These are phyloP conservation scores for Hyaloscypha hepaticicola DNA, from an alignment of 495 filamentous ascomycete genomes.

Conservation along the genomic window DNA sequence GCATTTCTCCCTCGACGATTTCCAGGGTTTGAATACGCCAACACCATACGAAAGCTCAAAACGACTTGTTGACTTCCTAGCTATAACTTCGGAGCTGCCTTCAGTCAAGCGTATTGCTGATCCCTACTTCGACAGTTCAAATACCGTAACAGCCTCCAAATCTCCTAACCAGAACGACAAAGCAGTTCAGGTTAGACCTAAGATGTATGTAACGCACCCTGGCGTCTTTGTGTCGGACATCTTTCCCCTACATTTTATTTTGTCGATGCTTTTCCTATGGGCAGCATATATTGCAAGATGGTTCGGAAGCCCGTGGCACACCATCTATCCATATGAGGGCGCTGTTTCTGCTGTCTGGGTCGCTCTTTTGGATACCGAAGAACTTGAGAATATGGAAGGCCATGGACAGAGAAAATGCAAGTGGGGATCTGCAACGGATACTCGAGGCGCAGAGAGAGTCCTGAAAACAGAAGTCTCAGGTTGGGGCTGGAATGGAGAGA, in stretches of 20 bases:
- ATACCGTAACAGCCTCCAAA: slow-evolving; percentile 26
- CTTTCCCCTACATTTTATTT: slow-evolving; percentile 63
- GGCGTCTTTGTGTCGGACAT: slow-evolving; percentile 83
- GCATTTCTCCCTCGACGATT: slow-evolving; percentile 61
- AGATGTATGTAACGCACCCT: slow-evolving; percentile 73
- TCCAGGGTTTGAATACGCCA: slow-evolving; percentile 65
- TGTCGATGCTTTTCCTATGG: slow-evolving; percentile 61
- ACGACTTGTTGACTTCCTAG: slow-evolving; percentile 78
- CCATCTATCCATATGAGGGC: slow-evolving; percentile 69
- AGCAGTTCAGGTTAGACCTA: slow-evolving; percentile 24
- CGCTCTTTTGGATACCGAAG: slow-evolving; percentile 64
- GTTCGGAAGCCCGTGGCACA: slow-evolving; percentile 87
- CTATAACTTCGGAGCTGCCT: slow-evolving; percentile 69
- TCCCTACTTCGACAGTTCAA: slow-evolving; percentile 35
- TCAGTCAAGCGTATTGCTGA: slow-evolving; percentile 56
- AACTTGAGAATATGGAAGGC: slow-evolving; percentile 61
- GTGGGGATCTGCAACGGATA: slow-evolving; percentile 75
- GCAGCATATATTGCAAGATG: slow-evolving; percentile 72
- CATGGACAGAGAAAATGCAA: slow-evolving; percentile 54
- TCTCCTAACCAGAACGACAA: slow-evolving; percentile 22
- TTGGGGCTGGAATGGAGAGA: slow-evolving; percentile 76
- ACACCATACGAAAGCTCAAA: slow-evolving; percentile 82
- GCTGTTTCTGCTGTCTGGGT: slow-evolving; percentile 77
- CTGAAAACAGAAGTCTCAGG: slow-evolving; percentile 77
- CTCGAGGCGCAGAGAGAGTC: slow-evolving; percentile 55